Evolutionary conservation across 2,329 filamentous ascomycete genomes (phyloP).

Genomic region (Claviceps arundinis): DNA sequence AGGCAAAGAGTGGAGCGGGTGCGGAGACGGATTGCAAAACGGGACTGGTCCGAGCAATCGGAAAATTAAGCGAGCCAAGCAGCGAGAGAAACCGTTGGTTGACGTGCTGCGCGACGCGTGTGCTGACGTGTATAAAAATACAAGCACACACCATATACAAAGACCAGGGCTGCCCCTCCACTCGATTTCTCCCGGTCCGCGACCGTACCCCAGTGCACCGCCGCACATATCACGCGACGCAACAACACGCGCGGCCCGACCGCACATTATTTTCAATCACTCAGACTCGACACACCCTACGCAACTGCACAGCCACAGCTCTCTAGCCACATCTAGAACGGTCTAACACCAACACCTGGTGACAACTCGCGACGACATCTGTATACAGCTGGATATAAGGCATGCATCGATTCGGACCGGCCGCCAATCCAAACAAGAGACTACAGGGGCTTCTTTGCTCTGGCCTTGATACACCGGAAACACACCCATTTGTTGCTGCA

Average conservation of each 20-base stretch:
- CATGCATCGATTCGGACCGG: not conserved
- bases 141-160: constrained; percentile 29
- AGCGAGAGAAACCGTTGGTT: constrained; percentile 22
- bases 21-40: constrained; percentile 5
- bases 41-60: constrained; percentile 21
- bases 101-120: constrained; percentile 10
- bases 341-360: not conserved
- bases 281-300: not conserved
- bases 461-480: not conserved
- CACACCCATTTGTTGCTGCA: not conserved
- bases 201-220: constrained; percentile 7
- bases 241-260: not conserved
- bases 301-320: constrained; percentile 1
- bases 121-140: constrained; percentile 31
- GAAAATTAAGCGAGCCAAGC: constrained; percentile 23
- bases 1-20: not conserved
- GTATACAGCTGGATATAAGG: not conserved
- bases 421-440: not conserved
- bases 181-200: constrained; percentile 22
- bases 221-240: not conserved
- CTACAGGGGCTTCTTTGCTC: not conserved
- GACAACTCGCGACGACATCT: not conserved
- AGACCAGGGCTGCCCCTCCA: constrained; percentile 30
- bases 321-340: constrained; percentile 1
- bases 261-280: not conserved